Percentiles rank a stretch among this genome's conserved stretches.
These are phyloP conservation scores for Ensete glaucum DNA, from an alignment of 176 grass and related monocot genomes.

Conservation along the genomic window DNA sequence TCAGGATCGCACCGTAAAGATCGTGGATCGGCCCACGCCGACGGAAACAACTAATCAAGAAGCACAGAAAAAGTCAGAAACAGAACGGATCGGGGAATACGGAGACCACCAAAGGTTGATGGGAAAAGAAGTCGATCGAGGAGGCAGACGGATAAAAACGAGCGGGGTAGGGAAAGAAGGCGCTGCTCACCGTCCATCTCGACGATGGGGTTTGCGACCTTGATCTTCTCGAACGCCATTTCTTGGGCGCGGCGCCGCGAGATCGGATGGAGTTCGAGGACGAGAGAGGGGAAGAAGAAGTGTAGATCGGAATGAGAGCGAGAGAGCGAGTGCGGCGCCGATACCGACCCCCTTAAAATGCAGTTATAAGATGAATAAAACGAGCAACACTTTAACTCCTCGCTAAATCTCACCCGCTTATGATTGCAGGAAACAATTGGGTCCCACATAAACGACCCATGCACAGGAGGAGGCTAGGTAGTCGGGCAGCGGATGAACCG, in stretches of 20 bases:
- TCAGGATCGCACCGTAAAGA: background rate
- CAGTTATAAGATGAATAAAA: too few species aligned
- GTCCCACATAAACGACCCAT: too few species aligned
- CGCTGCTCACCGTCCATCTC: slow-evolving; percentile 8
- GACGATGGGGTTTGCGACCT: slow-evolving; percentile 7
- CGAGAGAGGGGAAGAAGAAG: too few species aligned
- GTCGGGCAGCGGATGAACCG: rapidly evolving
- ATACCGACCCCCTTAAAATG: too few species aligned
- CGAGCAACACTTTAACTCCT: too few species aligned
- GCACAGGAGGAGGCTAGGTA: too few species aligned
- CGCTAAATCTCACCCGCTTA: too few species aligned
- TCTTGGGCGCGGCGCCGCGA: background rate
- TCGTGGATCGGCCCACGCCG: background rate
- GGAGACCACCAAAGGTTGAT: background rate
- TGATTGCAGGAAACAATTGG: too few species aligned
- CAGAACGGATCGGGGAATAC: background rate
- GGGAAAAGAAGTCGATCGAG: background rate
- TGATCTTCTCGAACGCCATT: slow-evolving; percentile 11
- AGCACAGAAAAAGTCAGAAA: background rate
- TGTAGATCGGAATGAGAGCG: background rate
- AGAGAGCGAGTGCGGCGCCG: background rate
- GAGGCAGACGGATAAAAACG: background rate
- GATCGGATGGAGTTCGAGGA: background rate
- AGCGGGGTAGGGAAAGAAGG: background rate
- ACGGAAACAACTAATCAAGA: background rate